Base-by-base conservation (phyloP, 768 basidiomycete genomes). In the Leccinum obscurum region DNA sequence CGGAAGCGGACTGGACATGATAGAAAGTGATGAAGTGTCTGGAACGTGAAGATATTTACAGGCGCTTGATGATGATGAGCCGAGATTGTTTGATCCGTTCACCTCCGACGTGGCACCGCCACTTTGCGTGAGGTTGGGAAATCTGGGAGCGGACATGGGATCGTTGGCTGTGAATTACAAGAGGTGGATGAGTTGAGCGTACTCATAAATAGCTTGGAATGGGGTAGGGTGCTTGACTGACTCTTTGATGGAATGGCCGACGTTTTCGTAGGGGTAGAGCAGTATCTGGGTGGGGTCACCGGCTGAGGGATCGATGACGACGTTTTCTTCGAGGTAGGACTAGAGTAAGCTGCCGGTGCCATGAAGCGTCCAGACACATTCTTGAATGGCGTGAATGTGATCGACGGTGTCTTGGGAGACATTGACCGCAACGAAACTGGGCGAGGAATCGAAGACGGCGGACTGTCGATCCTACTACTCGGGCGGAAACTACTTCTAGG, bases 231-330 rank as follows among this genome's bases (percentile, higher is more conserved):
- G 66, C 63, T 58, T 64, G 60, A 68, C 71, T 60, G 64, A 60
- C 58, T 62, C 61, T 60, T 68, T 67, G 59, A 60, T 44, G 61
- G 64, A 62, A 63, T 72, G 59, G 75, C 64, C 55, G 79, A 75
- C 66, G 75, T 78, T 75, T 80, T 67, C 66, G 67, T 64, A 63
- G 69, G 60, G 57, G 66, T 37, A 64, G 64, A 44, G 20, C 39
- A 55, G 14, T 44, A 30, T 37, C 73, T 69, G 20, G 83, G 80
- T 1, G 82, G 79, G 20, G 77, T 70, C 44, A 80, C 73, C 8
- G 82, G 79, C 59, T 88, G 88, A 49, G 87, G 86, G 52, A 89
- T 87, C 66, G 85, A 85, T 6, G 88, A 84, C 7, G 82, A 77
- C 37, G 76, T 78, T 58, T 83, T 84, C 72, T 83, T 86, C 24